phyloP scores from a whole-genome alignment of 257 asterid genomes.

The Solanum sparsipilum region DNA sequence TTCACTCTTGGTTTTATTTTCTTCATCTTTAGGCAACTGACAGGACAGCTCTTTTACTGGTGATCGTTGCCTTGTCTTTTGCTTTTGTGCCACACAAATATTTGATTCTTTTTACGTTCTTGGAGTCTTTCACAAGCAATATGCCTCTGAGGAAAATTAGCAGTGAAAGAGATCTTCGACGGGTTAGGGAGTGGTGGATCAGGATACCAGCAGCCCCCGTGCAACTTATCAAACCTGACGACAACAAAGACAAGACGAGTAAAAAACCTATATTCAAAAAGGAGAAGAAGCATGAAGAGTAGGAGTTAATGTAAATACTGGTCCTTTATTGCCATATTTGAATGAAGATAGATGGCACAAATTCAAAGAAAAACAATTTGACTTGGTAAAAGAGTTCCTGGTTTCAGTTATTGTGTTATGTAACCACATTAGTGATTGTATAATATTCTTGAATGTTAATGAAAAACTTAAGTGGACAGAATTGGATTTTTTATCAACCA shows the following conservation, averaged over 20 bases:
- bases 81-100: constrained; percentile 40
- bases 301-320: neutral
- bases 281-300: neutral
- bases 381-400: neutral
- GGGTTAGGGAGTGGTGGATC: constrained; percentile 79
- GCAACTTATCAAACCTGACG: constrained; percentile 46
- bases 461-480: neutral
- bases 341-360: neutral
- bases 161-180: constrained; percentile 44
- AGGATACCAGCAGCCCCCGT: constrained; percentile 91
- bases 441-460: neutral
- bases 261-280: neutral
- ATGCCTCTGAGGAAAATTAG: constrained; percentile 54
- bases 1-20: neutral
- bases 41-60: constrained; percentile 26
- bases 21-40: constrained; percentile 50
- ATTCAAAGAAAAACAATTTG: neutral
- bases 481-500: neutral
- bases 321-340: neutral
- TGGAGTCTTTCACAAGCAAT: constrained; percentile 58
- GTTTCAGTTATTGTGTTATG: neutral
- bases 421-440: neutral
- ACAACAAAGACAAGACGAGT: constrained; percentile 58
- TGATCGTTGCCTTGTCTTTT: constrained; percentile 22
- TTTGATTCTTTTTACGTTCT: constrained; percentile 27